Conservation (phyloP, 306 rosid species). For the Corylus americana region DNA sequence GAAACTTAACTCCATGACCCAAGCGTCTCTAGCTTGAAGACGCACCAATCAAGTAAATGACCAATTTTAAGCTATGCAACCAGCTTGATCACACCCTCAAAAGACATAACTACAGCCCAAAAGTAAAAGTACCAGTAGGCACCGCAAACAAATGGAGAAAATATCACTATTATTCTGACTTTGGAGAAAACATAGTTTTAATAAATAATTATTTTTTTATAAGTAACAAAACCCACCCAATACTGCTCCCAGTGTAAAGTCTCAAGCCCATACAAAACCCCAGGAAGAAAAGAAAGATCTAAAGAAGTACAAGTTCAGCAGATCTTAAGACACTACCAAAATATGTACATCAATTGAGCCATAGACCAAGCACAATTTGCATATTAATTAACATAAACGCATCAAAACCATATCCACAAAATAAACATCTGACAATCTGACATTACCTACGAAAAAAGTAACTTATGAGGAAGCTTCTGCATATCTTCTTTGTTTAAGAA, state of each 20-base stretch:
- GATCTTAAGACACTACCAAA: background rate
- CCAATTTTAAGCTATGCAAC: background rate
- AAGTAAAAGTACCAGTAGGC: background rate
- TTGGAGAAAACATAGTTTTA: background rate
- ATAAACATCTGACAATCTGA: background rate
- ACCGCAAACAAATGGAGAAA: background rate
- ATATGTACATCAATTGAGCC: background rate
- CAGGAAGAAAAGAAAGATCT: background rate
- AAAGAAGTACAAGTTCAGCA: background rate
- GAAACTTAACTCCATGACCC: background rate
- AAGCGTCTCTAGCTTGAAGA: background rate
- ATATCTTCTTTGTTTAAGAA: conserved; percentile 9
- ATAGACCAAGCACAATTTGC: background rate
- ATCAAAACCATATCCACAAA: conserved; percentile 3
- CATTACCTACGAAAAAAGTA: background rate
- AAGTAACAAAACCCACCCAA: background rate
- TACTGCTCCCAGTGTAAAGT: background rate
- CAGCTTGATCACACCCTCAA: background rate
- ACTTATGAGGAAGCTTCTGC: conserved; percentile 32
- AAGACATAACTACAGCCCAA: background rate
- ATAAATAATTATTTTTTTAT: background rate
- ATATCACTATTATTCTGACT: background rate
- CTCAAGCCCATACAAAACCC: background rate
- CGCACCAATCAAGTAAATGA: background rate
- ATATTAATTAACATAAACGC: background rate